Evolutionary conservation across 176 grass and related monocot species (phyloP), one percentile per base, ranked within the genome.

Genomic region (Bothriochloa decipiens): DNA sequence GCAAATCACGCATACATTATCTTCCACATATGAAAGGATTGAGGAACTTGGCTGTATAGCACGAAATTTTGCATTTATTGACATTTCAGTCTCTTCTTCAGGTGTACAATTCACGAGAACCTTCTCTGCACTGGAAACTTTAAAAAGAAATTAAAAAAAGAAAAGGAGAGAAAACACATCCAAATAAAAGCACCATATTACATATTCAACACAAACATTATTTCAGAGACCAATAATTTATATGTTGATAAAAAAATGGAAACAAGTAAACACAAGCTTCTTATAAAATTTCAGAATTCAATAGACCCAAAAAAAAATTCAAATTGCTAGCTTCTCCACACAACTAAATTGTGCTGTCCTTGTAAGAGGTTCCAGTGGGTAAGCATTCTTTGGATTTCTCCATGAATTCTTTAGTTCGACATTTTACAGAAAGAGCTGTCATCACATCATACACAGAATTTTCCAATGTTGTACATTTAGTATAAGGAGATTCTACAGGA

Each of bases 31-130:
- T 84, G 89, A 90, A 80, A 98, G 81, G 70, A 98, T 92, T 40
- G 93, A 86, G 14, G 92, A 45, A 57, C 68, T 89, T 74, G 93
- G 92, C 20, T 91, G 91, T 87, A 98, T 90, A 55, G 93, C 81
- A 52, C 96, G 92, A 77, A 98, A 98, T 81, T 95, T 91, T 71
- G 96, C 91, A 90, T 98, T 98, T 85, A 91, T 95, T 77, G 96
- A 95, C 53, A 90, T 87, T 78, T 98, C 96, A 63, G 46, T 43
- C 69, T 90, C 89, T 66, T 89, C 90, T 60, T 89, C 90, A 81
- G 72, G 80, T 73, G 39, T 25, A 82, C 28, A 72, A 61, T 90
- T 92, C 70, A 91, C 91, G 35, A 49, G 41, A 77, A 90, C 65
- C 80, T 83, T 79, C 87, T 77, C 79, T 83, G 73, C 8, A 71